These are phyloP conservation scores for Grammothele lineata DNA, from an alignment of 768 basidiomycete genomes.

Conservation along the genomic window DNA sequence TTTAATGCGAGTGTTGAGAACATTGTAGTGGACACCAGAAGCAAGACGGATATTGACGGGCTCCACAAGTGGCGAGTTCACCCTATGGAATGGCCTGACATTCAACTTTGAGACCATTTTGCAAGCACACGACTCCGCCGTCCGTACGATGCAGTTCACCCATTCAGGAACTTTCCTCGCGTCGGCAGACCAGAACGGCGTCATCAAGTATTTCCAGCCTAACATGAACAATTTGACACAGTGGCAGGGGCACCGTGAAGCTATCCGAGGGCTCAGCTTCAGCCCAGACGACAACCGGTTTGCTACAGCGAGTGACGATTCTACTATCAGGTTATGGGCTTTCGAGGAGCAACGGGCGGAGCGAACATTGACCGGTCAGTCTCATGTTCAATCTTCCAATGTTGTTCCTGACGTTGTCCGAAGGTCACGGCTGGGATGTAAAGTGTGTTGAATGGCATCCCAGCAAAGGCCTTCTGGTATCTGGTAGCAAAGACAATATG, in stretches of 20 bases:
- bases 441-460: conserved; percentile 99
- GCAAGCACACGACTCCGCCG: conserved; percentile 96
- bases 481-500: conserved; percentile 95
- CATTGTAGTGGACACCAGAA: conserved; percentile 92
- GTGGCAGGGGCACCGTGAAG: conserved; percentile 94
- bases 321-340: conserved; percentile 91
- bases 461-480: conserved; percentile 90
- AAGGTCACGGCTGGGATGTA: conserved; percentile 99
- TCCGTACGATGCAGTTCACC: conserved; percentile 86
- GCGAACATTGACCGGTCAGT: conserved; percentile 73
- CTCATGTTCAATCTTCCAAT: neutral
- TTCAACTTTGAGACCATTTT: conserved; percentile 99
- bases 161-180: conserved; percentile 92
- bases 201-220: conserved; percentile 98
- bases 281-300: conserved; percentile 90
- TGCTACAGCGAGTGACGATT: conserved; percentile 94
- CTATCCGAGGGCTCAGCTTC: conserved; percentile 87
- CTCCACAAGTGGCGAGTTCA: conserved; percentile 96
- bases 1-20: neutral
- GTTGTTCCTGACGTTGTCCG: neutral
- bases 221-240: conserved; percentile 99
- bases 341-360: conserved; percentile 92
- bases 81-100: conserved; percentile 96
- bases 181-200: conserved; percentile 87
- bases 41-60: conserved; percentile 91